phyloP scores from a whole-genome alignment of 306 rosid species.

The Quercus variabilis region DNA sequence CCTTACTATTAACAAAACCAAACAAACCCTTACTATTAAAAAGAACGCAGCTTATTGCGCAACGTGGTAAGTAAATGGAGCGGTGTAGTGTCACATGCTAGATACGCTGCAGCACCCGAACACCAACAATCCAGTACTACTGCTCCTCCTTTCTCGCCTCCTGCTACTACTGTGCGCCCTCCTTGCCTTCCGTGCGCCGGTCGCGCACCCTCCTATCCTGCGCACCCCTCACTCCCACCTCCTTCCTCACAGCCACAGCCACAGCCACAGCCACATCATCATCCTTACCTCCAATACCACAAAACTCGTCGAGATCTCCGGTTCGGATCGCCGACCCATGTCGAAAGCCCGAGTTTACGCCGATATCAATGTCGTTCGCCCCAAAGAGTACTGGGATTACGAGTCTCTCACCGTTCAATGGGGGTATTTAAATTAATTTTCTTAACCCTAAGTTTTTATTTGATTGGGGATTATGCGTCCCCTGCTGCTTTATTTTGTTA shows the following conservation, averaged over 20 bases:
- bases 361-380: conserved; percentile 76
- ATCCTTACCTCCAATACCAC: conserved; percentile 4
- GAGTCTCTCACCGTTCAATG: conserved; percentile 90
- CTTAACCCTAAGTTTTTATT: conserved; percentile 26
- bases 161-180: conserved; percentile 58
- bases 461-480: neutral
- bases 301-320: conserved; percentile 30
- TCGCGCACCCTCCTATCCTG: conserved; percentile 53
- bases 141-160: conserved; percentile 24
- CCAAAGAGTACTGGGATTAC: conserved; percentile 92
- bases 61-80: conserved; percentile 15
- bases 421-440: conserved; percentile 46
- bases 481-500: conserved; percentile 1
- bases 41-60: no score
- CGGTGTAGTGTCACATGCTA: conserved; percentile 27
- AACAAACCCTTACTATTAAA: no score
- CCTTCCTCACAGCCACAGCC: neutral
- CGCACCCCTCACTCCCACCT: conserved; percentile 29
- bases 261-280: neutral
- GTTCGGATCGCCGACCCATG: conserved; percentile 31
- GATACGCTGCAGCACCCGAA: conserved; percentile 24
- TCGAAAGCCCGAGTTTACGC: conserved; percentile 86
- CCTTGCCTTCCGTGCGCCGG: conserved; percentile 43
- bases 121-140: conserved; percentile 14
- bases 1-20: no score